Evolutionary conservation across 1,284 basidiomycete genomes (phyloP).

Genomic region (Caloboletus inedulis): DNA sequence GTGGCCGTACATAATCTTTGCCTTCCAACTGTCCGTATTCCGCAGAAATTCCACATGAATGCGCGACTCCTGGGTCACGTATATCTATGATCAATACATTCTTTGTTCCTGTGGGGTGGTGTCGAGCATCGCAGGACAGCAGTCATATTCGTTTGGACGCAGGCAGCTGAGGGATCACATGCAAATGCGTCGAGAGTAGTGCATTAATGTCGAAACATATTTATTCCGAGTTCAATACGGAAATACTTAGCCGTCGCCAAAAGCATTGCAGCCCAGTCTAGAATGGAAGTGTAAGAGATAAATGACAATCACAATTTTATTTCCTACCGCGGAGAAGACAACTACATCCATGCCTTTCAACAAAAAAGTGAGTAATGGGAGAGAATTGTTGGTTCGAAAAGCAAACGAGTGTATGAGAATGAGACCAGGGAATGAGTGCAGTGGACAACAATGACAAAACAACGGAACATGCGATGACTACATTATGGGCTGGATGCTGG

Average conservation of each 20-base stretch:
- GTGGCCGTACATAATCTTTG: background rate
- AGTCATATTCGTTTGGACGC: background rate
- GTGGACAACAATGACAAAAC: conserved; percentile 18
- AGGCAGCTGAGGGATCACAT: background rate
- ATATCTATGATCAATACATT: background rate
- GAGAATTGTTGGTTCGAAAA: conserved; percentile 7
- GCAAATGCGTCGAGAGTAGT: background rate
- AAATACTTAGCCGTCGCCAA: background rate
- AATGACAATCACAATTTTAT: conserved; percentile 10
- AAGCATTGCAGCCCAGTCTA: conserved; percentile 2
- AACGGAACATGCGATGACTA: conserved; percentile 26
- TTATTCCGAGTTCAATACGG: background rate
- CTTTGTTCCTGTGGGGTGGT: background rate
- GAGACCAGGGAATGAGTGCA: conserved; percentile 22
- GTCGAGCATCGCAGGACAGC: background rate
- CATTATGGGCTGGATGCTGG: conserved; percentile 11
- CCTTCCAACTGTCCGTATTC: background rate
- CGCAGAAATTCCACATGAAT: background rate
- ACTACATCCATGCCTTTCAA: conserved; percentile 10
- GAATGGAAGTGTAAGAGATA: conserved; percentile 9
- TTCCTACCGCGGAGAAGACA: conserved; percentile 8
- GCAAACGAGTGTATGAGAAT: conserved; percentile 12
- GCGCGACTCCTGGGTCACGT: background rate
- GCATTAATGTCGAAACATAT: background rate
- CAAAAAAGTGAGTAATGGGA: conserved; percentile 9